These are phyloP conservation scores for Pleomassaria siparia DNA, from an alignment of 2,329 filamentous ascomycete species.

Conservation along the genomic window DNA sequence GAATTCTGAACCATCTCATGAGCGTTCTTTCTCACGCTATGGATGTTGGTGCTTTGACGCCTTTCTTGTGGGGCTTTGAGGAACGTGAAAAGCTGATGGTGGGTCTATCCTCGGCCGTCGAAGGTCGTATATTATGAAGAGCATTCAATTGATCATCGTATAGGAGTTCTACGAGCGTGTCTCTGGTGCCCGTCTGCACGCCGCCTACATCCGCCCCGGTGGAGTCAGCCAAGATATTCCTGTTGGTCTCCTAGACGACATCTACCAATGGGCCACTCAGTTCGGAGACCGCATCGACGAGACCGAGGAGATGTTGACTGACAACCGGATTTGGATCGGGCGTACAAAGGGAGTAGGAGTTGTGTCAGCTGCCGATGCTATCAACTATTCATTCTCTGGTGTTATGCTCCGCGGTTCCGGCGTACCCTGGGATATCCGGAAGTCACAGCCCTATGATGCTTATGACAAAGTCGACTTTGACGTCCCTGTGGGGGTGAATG, in stretches of 20 bases:
- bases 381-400: slow-evolving; percentile 95
- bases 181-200: slow-evolving; percentile 94
- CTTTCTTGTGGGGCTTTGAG: slow-evolving; percentile 99
- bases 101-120: slow-evolving; percentile 22
- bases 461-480: slow-evolving; percentile 99
- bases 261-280: slow-evolving; percentile 99
- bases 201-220: slow-evolving; percentile 93
- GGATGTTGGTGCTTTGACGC: slow-evolving; percentile 97
- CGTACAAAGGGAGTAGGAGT: slow-evolving; percentile 90
- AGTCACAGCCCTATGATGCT: slow-evolving; percentile 95
- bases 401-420: slow-evolving; percentile 98
- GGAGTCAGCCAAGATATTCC: slow-evolving; percentile 96
- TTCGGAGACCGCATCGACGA: slow-evolving; percentile 98
- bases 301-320: slow-evolving; percentile 96
- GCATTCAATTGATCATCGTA: not conserved
- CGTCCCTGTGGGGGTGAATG: slow-evolving; percentile 92
- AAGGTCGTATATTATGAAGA: not conserved
- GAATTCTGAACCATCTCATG: slow-evolving; percentile 96
- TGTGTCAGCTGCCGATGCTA: slow-evolving; percentile 86
- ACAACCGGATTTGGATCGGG: slow-evolving; percentile 99
- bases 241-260: slow-evolving; percentile 91
- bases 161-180: slow-evolving; percentile 99
- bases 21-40: slow-evolving; percentile 95
- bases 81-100: slow-evolving; percentile 99
- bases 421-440: slow-evolving; percentile 94